Base-by-base conservation (phyloP, 2,329 filamentous ascomycete species). In the Clarireedia homoeocarpa region DNA sequence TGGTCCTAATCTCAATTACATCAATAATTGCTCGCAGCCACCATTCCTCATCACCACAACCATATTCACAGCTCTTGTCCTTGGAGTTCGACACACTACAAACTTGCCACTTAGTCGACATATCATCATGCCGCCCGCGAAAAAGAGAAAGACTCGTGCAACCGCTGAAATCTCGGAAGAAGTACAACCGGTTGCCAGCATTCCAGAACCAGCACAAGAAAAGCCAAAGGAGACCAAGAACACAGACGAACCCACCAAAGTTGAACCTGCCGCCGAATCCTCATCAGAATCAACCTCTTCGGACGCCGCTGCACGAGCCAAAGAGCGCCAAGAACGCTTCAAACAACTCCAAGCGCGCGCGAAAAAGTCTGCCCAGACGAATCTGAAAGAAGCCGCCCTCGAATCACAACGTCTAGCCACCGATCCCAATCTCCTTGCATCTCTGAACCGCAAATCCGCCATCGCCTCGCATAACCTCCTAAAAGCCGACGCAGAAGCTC, bases 401-500 rank as follows among this genome's bases (percentile, higher is more conserved):
- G 91, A 96, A 74, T 87, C 89, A 15, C 86, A 91, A 67, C 85
- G 90, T 44, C 77, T 91, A 51, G 81, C 86, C 3, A 84, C 85
- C 26, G 90, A 96, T 68, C 88, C 90, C 5, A 81, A 80, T 3
- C 81, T 92, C 59, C 81, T 96, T 49, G 83, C 83, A 1, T 81
- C 88, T 1, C 76, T 97, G n/a, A 84, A 87, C 61, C 88, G 91
- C 60, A 90, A 91, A 67, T 88, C 90, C 66, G 91, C 89, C 55
- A 85, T 94, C 63, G 92, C 94, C 20, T 85, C 87, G 5, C 90
- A 96, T 71, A 99, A 97, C 69, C 82, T 99, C 0, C 80, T 96
- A 45, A 96, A 96, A 75, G 89, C 91, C 4, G 91, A 96, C 66
- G 85, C 91, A 1, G 89, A 91, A 70, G 89, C 89, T 17, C 77